phyloP scores from a whole-genome alignment of 2,329 filamentous ascomycete species.

The Apiospora koreana region DNA sequence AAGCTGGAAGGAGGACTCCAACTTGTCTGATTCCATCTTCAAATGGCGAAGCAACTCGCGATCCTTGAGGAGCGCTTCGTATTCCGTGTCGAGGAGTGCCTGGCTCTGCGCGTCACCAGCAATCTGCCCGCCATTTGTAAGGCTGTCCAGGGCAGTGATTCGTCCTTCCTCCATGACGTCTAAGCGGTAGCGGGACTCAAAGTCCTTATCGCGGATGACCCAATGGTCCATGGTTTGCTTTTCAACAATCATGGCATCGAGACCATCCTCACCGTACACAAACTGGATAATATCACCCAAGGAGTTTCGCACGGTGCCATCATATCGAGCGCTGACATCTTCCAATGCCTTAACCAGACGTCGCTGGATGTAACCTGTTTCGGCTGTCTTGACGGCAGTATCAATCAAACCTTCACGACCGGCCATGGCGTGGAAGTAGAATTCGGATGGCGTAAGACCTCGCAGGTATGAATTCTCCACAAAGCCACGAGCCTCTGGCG shows the following conservation, averaged over 20 bases:
- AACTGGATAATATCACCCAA: constrained; percentile 96
- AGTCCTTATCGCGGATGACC: constrained; percentile 73
- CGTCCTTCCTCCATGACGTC: constrained; percentile 66
- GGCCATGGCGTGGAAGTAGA: constrained; percentile 99
- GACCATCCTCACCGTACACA: constrained; percentile 94
- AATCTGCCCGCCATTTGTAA: constrained; percentile 77
- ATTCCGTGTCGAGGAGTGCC: constrained; percentile 84
- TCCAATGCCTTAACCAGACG: constrained; percentile 97
- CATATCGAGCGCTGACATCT: constrained; percentile 96
- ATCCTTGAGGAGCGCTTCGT: constrained; percentile 74
- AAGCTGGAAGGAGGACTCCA: constrained; percentile 84
- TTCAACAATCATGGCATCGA: constrained; percentile 92
- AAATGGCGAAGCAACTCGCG: constrained; percentile 73
- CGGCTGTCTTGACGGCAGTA: constrained; percentile 98
- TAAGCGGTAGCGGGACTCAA: constrained; percentile 79
- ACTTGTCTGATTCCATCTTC: constrained; percentile 63
- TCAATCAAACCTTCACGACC: constrained; percentile 99
- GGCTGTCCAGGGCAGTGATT: constrained; percentile 1
- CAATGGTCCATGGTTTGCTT: constrained; percentile 88
- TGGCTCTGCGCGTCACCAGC: constrained; percentile 87
- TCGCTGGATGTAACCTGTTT: constrained; percentile 98
- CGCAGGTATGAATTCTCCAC: constrained; percentile 98
- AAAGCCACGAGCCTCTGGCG: constrained; percentile 93
- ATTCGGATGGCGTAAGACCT: constrained; percentile 91
- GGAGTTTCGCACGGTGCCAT: constrained; percentile 95